Evolutionary conservation across 495 filamentous ascomycete genomes (phyloP), one percentile per base, ranked within the genome.

Genomic region (Xylaria castorea): DNA sequence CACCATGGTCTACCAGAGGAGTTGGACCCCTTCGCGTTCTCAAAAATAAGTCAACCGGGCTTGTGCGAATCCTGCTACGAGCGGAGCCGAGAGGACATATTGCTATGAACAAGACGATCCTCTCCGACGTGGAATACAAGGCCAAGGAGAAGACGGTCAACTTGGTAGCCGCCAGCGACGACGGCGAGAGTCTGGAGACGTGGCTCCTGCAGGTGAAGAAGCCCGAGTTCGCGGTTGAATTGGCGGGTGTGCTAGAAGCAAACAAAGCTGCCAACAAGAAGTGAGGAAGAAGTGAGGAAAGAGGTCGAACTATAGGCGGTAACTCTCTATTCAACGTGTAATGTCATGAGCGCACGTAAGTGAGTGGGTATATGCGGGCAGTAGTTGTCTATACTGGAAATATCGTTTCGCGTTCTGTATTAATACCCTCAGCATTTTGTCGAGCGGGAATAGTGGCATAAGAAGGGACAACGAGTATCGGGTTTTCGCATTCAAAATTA

Each of bases 51-150:
- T 83, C 84, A 1, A 92, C 89, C 0, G 86, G 86, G 1, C 84
- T 85, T 16, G 85, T 89, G 14, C 89, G 93, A 46, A 79, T 94
- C 68, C 80, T 95, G 34, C 75, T 94, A 61, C 87, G 92, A 38
- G 87, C 86, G 18, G 91, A 94, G 64, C 92, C 91, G 0, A 87
- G 89, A 71, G 92, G 92, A 30, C 88, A 89, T 22, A 79, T 94
- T 20, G 83, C 91, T 5, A 77, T 95, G 68, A 95, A 95, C 81
- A 87, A 91, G 48, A 75, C 82, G 18, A 77, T 94, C 25, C 84
- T 91, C 42, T 83, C 88, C 32, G 81, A 86, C 18, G 80, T 91
- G 9, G 84, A 83, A 1, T 95, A 93, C 80, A 85, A 84, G 63
- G 61, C 70, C 18, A 82, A 79, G 6, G 82, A 80, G 27, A 91